Percentiles rank a stretch among this genome's conserved stretches.
These are phyloP conservation scores for Plasmodium falciparum DNA, from an alignment of 169 alveolate genomes.

Conservation along the genomic window DNA sequence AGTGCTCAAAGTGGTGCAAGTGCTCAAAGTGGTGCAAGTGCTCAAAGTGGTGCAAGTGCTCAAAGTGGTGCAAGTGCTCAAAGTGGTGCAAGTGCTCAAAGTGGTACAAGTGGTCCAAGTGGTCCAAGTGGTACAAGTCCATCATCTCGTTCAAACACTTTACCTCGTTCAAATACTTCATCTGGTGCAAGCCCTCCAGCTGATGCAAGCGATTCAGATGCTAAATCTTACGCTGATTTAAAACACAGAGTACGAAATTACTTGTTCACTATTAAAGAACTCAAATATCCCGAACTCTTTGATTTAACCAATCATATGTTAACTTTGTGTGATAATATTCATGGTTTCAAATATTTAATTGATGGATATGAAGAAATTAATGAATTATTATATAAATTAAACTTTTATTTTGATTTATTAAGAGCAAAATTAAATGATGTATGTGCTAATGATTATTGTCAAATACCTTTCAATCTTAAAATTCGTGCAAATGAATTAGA, in stretches of 20 bases:
- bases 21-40: too few species aligned
- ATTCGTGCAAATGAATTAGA: slow-evolving; percentile 24
- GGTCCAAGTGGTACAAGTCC: background rate
- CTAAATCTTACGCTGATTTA: background rate
- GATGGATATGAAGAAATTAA: slow-evolving; percentile 62
- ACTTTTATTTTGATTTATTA: slow-evolving; percentile 51
- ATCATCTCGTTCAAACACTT: too few species aligned
- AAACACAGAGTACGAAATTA: background rate
- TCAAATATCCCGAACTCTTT: slow-evolving; percentile 9
- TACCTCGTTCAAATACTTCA: too few species aligned
- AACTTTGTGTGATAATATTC: background rate
- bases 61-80: too few species aligned
- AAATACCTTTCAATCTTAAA: slow-evolving; percentile 55
- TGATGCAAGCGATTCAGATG: background rate
- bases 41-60: background rate
- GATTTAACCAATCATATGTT: slow-evolving; percentile 8
- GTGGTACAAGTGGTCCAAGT: background rate
- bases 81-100: background rate
- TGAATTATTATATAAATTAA: slow-evolving; percentile 29
- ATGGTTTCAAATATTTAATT: slow-evolving; percentile 48
- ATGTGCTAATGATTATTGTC: slow-evolving; percentile 16
- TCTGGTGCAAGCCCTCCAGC: background rate
- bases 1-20: background rate
- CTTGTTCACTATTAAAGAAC: background rate
- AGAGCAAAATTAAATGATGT: slow-evolving; percentile 47